phyloP scores from a whole-genome alignment of 257 asterid species.

The Solanum piurae region DNA sequence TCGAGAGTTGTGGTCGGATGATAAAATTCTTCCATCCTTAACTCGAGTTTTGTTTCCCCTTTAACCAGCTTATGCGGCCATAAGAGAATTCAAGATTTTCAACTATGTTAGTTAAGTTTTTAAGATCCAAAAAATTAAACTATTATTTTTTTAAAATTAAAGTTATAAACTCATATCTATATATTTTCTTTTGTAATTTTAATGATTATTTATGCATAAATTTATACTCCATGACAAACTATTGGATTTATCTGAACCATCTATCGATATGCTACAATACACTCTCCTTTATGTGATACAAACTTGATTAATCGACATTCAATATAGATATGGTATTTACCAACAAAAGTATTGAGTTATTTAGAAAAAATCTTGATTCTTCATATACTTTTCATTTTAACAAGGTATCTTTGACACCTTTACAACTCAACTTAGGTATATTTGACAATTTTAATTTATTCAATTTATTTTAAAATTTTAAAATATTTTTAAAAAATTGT shows the following conservation, averaged over 20 bases:
- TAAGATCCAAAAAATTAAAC: neutral
- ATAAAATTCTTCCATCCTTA: neutral
- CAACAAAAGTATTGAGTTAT: neutral
- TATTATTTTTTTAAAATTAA: neutral
- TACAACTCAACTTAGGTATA: neutral
- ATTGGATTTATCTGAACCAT: neutral
- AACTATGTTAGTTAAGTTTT: neutral
- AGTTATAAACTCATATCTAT: neutral
- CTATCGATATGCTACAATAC: neutral
- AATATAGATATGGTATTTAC: neutral
- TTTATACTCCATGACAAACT: neutral
- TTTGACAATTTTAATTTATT: neutral
- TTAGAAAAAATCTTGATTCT: neutral
- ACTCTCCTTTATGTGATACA: neutral
- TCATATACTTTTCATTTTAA: neutral
- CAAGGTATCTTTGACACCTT: neutral
- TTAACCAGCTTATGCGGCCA: no score
- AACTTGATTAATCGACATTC: rapidly evolving
- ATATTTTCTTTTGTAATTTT: neutral
- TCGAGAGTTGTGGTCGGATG: neutral
- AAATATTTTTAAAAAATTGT: neutral
- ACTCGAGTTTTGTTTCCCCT: neutral
- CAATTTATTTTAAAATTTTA: neutral
- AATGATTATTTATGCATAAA: neutral
- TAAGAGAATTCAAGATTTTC: no score